A percentile compares a stretch with the other conserved stretches of the same genome.
These are phyloP conservation scores for Akanthomyces dipterigenus DNA, from an alignment of 2,329 filamentous ascomycete genomes.

Conservation along the genomic window DNA sequence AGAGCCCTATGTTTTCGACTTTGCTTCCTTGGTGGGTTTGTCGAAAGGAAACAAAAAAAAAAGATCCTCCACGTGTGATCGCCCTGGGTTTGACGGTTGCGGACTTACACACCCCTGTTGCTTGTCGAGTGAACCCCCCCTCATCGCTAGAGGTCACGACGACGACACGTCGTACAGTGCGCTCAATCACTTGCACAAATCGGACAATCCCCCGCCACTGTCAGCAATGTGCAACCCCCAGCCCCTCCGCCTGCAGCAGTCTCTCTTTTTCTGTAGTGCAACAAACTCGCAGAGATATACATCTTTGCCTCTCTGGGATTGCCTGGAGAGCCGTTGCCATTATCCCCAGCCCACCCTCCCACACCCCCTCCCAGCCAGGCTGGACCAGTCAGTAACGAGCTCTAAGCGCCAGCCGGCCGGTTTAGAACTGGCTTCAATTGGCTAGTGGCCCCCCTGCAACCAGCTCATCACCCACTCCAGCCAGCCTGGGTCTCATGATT, in stretches of 20 bases:
- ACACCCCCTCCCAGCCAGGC: background rate
- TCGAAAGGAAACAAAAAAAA: background rate
- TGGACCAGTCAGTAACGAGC: constrained; percentile 10
- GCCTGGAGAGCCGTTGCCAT: background rate
- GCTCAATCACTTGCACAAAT: background rate
- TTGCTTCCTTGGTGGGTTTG: background rate
- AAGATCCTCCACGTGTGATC: background rate
- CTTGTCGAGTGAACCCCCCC: no score
- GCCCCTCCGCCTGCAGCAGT: background rate
- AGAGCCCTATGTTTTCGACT: background rate
- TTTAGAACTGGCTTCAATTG: constrained; percentile 9
- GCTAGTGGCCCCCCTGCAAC: background rate
- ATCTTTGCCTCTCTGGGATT: no score
- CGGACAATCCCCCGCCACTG: background rate
- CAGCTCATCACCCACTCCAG: constrained; percentile 3
- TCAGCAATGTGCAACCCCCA: background rate
- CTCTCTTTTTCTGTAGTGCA: background rate
- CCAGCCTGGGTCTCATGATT: constrained; percentile 3
- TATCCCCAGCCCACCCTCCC: background rate
- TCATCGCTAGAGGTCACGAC: background rate
- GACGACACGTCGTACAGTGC: background rate
- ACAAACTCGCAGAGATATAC: background rate
- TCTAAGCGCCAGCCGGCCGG: constrained; percentile 27
- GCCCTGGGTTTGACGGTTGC: background rate
- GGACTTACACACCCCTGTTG: background rate